Base-by-base conservation (phyloP, 1,139 yeast genomes). In the Petasospora rhodanensis region DNA sequence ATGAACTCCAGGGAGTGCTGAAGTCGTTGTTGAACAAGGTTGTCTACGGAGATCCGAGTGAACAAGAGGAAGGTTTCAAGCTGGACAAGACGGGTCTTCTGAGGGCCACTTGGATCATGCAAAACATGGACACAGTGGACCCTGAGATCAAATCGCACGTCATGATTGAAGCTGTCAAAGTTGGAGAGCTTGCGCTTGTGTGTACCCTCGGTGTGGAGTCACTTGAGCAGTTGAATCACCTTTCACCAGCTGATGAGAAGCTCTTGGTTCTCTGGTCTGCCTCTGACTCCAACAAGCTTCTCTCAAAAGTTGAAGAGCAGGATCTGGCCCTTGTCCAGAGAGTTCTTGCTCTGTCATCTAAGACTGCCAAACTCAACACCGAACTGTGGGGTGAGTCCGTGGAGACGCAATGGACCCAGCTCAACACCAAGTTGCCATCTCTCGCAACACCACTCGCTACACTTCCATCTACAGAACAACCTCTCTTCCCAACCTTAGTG, bases 21-120 rank as follows among this genome's bases (percentile, higher is more conserved):
- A 20, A 18, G 4, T 26, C 31, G 10, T 37, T 49, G 2, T 23
- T 49, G 28, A 26, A 42, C n/a, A 50, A 50, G 32, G 35, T 50
- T 13, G 29, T 50, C 3, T 26, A 44, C 22, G 55, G 55, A n/a
- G 55, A 50, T 26, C 29, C 43, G 11, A 41, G 43, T 28, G 52
- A 48, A n/a, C 38, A 32, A 13, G 38, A 38, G 6, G 45, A 43
- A 18, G 52, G 45, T 5, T 50, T 36, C 30, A 21, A 24, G 9
- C 22, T 45, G 11, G 18, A 14, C 16, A 38, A 30, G 4, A 32
- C 24, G 6, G 20, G 31, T 4, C 12, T 47, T 7, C 16, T 29
- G 3, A 42, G 28, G 24, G 33, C 43, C 8, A 39, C 37, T 18
- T 39, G 42, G 43, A 26, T 39, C 8, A 25, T 38, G 26, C 32